These are phyloP conservation scores for Euphorbia pulcherrima DNA, from an alignment of 345 rosid species.

Conservation along the genomic window DNA sequence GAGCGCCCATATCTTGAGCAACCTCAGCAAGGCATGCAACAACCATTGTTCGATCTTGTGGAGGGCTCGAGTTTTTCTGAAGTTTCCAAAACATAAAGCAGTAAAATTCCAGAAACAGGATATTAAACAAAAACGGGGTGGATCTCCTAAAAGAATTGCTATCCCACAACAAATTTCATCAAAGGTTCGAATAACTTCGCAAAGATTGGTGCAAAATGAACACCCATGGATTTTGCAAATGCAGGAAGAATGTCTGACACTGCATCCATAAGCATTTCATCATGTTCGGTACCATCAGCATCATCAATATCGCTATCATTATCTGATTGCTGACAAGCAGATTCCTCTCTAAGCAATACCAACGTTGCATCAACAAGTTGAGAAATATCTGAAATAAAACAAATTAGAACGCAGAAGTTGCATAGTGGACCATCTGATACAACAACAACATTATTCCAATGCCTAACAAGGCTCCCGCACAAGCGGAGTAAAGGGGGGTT, in stretches of 20 bases:
- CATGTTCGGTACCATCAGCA: constrained; percentile 75
- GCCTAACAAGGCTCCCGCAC: too few species aligned
- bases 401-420: constrained; percentile 7
- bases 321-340: constrained; percentile 76
- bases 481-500: too few species aligned
- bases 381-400: constrained; percentile 56
- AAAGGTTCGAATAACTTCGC: constrained; percentile 81
- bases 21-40: constrained; percentile 98
- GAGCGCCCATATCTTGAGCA: constrained; percentile 98
- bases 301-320: constrained; percentile 80
- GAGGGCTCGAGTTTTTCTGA: constrained; percentile 83
- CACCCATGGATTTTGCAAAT: constrained; percentile 93
- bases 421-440: neutral
- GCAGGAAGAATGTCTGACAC: constrained; percentile 98
- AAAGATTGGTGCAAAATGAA: constrained; percentile 83
- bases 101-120: constrained; percentile 11
- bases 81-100: constrained; percentile 23
- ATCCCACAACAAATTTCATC: constrained; percentile 89
- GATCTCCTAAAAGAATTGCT: constrained; percentile 1
- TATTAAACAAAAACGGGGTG: constrained; percentile 10
- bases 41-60: constrained; percentile 92
- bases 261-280: constrained; percentile 97
- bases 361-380: constrained; percentile 73
- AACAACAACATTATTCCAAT: too few species aligned
- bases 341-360: constrained; percentile 71